Percentiles rank a stretch among this genome's conserved stretches.
These are phyloP conservation scores for Nitzschia sp. DNA, from an alignment of 108 stramenopile genomes.

Conservation along the genomic window DNA sequence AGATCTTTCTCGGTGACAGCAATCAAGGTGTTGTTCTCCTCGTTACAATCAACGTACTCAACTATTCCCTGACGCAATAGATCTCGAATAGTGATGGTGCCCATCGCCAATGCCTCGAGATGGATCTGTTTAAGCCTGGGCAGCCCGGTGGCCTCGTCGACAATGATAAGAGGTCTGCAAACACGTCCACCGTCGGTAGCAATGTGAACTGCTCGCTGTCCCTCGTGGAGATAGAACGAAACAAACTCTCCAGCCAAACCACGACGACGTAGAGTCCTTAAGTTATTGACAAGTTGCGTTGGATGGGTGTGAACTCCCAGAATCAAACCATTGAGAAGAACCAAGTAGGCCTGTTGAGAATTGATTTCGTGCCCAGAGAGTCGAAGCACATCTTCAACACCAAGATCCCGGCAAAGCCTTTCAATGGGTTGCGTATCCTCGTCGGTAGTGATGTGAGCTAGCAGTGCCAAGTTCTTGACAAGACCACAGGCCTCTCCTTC, in stretches of 20 bases:
- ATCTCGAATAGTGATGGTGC: slow-evolving; percentile 70
- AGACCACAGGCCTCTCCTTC: slow-evolving; percentile 97
- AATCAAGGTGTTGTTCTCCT: slow-evolving; percentile 97
- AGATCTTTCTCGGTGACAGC: slow-evolving; percentile 89
- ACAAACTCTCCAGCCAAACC: slow-evolving; percentile 96
- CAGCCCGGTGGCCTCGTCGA: slow-evolving; percentile 78
- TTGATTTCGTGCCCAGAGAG: slow-evolving; percentile 91
- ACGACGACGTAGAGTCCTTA: slow-evolving; percentile 83
- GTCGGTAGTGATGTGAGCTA: slow-evolving; percentile 96
- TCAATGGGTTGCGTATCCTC: slow-evolving; percentile 89
- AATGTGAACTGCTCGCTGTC: slow-evolving; percentile 93
- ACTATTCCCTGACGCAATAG: slow-evolving; percentile 91
- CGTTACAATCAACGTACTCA: slow-evolving; percentile 99
- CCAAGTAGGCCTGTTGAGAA: slow-evolving; percentile 74
- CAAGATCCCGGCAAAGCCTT: slow-evolving; percentile 90
- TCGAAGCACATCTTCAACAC: slow-evolving; percentile 92
- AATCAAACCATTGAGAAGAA: slow-evolving; percentile 96
- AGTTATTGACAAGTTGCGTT: slow-evolving; percentile 62
- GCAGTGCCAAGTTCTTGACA: slow-evolving; percentile 94
- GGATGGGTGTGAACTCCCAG: slow-evolving; percentile 87
- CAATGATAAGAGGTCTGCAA: slow-evolving; percentile 94
- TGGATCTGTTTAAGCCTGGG: slow-evolving; percentile 81
- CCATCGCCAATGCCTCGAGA: slow-evolving; percentile 76
- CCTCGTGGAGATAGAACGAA: slow-evolving; percentile 92
- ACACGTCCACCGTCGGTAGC: slow-evolving; percentile 97